Conservation (phyloP, 257 asterid species). For the Scutellaria barbata region DNA sequence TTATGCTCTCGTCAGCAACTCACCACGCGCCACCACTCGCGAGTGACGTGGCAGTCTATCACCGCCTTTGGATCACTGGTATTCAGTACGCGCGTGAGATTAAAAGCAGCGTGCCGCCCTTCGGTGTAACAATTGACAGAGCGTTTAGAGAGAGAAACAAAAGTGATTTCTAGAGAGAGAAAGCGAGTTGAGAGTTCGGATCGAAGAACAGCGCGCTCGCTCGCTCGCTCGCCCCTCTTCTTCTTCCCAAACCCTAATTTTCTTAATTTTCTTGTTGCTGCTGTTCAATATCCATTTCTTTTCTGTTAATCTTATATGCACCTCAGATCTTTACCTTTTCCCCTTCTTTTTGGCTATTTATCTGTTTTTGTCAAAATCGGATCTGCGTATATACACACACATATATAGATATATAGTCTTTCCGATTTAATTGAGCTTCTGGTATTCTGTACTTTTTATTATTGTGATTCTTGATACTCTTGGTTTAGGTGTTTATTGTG, state of each 20-base stretch:
- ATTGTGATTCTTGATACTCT: conserved; percentile 8
- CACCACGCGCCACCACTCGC: conserved; percentile 34
- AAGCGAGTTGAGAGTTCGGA: conserved; percentile 51
- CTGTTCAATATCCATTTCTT: conserved; percentile 1
- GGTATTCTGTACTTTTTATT: conserved; percentile 27
- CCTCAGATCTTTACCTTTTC: conserved; percentile 20
- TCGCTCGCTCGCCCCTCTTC: conserved; percentile 18
- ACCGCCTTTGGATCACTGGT: conserved; percentile 41
- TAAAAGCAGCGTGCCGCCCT: conserved; percentile 35
- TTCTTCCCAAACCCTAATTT: conserved; percentile 54
- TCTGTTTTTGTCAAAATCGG: conserved; percentile 26
- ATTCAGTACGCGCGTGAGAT: conserved; percentile 47
- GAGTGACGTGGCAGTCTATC: conserved; percentile 39
- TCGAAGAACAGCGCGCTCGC: conserved; percentile 44
- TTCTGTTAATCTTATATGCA: conserved; percentile 23
- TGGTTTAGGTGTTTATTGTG: conserved; percentile 30
- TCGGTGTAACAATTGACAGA: conserved; percentile 18
- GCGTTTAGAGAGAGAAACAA: conserved; percentile 42
- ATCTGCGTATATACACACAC: conserved; percentile 26
- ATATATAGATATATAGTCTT: conserved; percentile 21
- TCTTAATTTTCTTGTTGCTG: conserved; percentile 8
- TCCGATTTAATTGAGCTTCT: conserved; percentile 37
- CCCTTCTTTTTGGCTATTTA: conserved; percentile 28
- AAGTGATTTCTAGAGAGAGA: conserved; percentile 47
- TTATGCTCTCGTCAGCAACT: conserved; percentile 3